These are phyloP conservation scores for Camillea tinctor DNA, from an alignment of 2,329 filamentous ascomycete genomes.

Conservation along the genomic window DNA sequence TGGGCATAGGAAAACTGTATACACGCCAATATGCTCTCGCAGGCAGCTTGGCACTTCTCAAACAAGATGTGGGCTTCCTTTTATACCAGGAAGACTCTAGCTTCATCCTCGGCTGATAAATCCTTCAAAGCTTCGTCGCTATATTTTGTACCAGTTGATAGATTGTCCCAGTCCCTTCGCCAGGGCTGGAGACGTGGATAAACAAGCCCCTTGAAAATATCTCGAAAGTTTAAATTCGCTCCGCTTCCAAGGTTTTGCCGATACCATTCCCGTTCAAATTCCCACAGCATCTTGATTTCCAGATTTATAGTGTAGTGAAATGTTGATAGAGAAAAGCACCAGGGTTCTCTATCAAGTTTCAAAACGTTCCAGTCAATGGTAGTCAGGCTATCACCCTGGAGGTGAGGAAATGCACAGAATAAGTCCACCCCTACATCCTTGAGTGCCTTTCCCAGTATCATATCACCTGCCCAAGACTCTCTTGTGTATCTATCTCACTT, in stretches of 20 bases:
- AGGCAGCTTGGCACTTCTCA: constrained; percentile 3
- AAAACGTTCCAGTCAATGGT: constrained; percentile 19
- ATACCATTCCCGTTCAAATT: constrained; percentile 13
- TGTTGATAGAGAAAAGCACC: constrained; percentile 22
- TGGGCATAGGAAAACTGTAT: constrained; percentile 5
- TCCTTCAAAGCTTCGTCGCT: constrained; percentile 1
- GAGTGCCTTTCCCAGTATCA: constrained; percentile 20
- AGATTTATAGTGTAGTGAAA: constrained; percentile 22
- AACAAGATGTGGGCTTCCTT: constrained; percentile 1
- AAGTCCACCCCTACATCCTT: constrained; percentile 15
- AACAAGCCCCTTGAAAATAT: not conserved
- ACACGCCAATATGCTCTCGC: constrained; percentile 4
- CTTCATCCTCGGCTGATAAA: not conserved
- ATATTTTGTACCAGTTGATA: constrained; percentile 2
- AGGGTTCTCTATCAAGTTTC: constrained; percentile 18
- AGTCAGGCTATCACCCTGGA: constrained; percentile 19
- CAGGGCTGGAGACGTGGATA: not conserved
- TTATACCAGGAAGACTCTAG: not conserved
- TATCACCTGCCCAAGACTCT: constrained; percentile 20
- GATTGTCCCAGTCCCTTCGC: not conserved
- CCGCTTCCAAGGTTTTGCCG: not conserved
- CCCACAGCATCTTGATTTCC: constrained; percentile 14
- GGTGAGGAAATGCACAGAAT: constrained; percentile 20
- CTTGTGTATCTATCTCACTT: constrained; percentile 15
- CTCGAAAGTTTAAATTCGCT: not conserved